phyloP scores from a whole-genome alignment of 2,329 filamentous ascomycete genomes.

The Neophaeococcomyces mojaviensis region DNA sequence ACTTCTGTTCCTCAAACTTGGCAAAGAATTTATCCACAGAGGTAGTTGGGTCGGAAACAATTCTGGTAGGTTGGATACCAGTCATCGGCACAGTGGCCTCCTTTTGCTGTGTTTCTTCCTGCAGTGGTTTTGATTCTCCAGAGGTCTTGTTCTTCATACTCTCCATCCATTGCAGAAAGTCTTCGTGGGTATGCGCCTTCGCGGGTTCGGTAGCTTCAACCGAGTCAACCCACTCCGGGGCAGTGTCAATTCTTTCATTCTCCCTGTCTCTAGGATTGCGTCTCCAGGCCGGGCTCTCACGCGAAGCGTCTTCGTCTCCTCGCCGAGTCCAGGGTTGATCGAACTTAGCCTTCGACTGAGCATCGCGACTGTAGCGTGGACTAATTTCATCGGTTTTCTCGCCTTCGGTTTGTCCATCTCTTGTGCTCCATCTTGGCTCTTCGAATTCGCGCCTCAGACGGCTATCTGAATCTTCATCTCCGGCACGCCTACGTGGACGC shows the following conservation, averaged over 20 bases:
- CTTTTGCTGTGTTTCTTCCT: constrained; percentile 25
- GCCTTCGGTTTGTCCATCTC: constrained; percentile 17
- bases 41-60: constrained; percentile 19
- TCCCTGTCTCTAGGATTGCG: constrained; percentile 39
- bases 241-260: constrained; percentile 58
- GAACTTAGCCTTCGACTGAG: constrained; percentile 44
- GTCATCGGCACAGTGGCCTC: constrained; percentile 36
- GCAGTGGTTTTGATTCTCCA: constrained; percentile 28
- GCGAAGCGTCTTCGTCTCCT: constrained; percentile 37
- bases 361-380: constrained; percentile 18
- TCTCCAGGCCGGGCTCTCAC: constrained; percentile 61
- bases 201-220: constrained; percentile 45
- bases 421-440: constrained; percentile 19
- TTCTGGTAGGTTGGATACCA: constrained; percentile 26
- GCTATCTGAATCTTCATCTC: constrained; percentile 3
- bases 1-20: constrained; percentile 18
- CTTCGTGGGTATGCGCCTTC: constrained; percentile 72
- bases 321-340: constrained; percentile 71
- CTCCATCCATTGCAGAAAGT: constrained; percentile 93
- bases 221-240: constrained; percentile 82
- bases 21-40: constrained; percentile 25
- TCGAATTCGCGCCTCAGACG: constrained; percentile 17
- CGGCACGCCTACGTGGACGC: constrained; percentile 30
- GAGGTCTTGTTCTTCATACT: constrained; percentile 60
- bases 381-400: constrained; percentile 15